Evolutionary conservation across 2,329 filamentous ascomycete species (phyloP).

Genomic region (Sporothrix inflata): DNA sequence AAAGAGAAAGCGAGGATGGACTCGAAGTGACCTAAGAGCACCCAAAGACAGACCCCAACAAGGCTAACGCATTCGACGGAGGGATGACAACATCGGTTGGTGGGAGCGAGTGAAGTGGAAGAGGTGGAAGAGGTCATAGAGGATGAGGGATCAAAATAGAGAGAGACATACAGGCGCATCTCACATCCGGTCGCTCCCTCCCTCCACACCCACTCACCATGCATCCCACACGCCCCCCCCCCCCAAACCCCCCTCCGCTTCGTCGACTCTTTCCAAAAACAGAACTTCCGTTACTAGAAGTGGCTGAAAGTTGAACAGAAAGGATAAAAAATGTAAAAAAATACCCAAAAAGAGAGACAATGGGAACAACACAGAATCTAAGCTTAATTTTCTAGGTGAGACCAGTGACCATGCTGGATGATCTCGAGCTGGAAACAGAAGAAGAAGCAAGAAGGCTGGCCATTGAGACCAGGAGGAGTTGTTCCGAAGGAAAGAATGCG

Average conservation of each 20-base stretch:
- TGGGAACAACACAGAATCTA: not conserved
- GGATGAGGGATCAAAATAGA: not conserved
- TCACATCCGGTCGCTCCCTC: constrained; percentile 15
- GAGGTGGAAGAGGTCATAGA: not conserved
- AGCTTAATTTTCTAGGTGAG: not conserved
- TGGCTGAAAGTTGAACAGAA: not conserved
- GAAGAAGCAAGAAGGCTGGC: not conserved
- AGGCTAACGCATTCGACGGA: not conserved
- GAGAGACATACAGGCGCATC: constrained; percentile 12
- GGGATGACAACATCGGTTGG: constrained; percentile 9
- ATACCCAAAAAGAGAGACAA: too few relatives aligned
- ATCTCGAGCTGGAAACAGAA: not conserved
- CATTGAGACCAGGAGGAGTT: not conserved
- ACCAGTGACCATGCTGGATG: not conserved
- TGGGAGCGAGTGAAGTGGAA: too few relatives aligned
- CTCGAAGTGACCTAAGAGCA: not conserved
- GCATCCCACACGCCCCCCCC: not conserved
- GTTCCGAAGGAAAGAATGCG: too few relatives aligned
- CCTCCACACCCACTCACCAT: not conserved
- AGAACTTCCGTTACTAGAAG: not conserved
- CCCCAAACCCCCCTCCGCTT: not conserved
- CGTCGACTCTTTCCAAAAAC: not conserved
- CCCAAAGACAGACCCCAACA: not conserved
- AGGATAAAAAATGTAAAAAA: not conserved
- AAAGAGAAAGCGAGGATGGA: not conserved